Conservation (phyloP, 1,284 basidiomycete species). For the Volvariella volvacea region DNA sequence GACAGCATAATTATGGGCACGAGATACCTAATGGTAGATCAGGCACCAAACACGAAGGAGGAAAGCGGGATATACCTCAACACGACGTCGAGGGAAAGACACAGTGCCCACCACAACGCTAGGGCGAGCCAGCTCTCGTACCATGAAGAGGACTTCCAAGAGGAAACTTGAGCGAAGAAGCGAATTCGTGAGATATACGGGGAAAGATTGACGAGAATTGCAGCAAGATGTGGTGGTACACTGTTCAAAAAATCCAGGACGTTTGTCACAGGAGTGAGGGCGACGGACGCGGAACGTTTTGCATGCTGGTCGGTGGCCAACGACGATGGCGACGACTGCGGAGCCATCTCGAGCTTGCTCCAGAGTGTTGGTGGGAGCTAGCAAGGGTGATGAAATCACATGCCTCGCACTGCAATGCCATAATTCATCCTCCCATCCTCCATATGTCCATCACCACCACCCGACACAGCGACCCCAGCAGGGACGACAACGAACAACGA, state of each 20-base stretch:
- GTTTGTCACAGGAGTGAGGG: slow-evolving; percentile 13
- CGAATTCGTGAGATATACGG: slow-evolving; percentile 45
- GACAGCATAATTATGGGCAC: slow-evolving; percentile 31
- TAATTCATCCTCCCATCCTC: slow-evolving; percentile 2
- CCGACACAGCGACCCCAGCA: too few relatives aligned
- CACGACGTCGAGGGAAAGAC: slow-evolving; percentile 50
- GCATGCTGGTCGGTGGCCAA: background rate
- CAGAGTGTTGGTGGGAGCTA: background rate
- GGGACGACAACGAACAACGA: too few relatives aligned
- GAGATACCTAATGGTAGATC: slow-evolving; percentile 8
- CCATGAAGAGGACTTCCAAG: slow-evolving; percentile 52
- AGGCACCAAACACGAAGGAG: background rate
- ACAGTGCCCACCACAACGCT: slow-evolving; percentile 72
- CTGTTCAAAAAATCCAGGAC: slow-evolving; percentile 46
- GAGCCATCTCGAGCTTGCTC: background rate
- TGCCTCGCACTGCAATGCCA: slow-evolving; percentile 13
- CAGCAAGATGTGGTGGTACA: slow-evolving; percentile 54
- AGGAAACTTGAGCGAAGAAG: slow-evolving; percentile 45
- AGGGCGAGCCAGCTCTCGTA: slow-evolving; percentile 67
- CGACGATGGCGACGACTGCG: background rate
- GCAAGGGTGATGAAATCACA: background rate
- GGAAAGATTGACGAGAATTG: slow-evolving; percentile 51
- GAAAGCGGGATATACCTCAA: slow-evolving; percentile 48
- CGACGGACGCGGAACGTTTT: slow-evolving; percentile 1
- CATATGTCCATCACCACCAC: too few relatives aligned